These are phyloP conservation scores for Hypoxylon intermedium DNA, from an alignment of 495 filamentous ascomycete genomes.

Conservation along the genomic window DNA sequence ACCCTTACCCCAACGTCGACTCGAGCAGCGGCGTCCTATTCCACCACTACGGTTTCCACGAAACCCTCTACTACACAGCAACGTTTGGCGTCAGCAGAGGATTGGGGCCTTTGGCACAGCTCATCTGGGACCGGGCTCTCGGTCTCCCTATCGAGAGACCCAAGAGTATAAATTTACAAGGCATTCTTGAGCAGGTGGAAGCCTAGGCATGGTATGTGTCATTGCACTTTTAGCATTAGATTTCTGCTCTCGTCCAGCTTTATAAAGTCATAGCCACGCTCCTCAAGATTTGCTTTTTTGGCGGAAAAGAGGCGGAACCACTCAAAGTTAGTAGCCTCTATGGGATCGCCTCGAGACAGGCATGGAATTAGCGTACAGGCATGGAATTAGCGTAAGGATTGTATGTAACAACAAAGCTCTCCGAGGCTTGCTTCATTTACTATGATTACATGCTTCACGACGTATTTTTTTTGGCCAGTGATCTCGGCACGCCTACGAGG, in stretches of 20 bases:
- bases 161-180: slow-evolving; percentile 93
- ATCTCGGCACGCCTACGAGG: slow-evolving; percentile 12
- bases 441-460: too few species aligned
- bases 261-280: too few species aligned
- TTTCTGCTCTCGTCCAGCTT: slow-evolving; percentile 16
- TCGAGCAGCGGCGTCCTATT: slow-evolving; percentile 90
- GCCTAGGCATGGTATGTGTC: slow-evolving; percentile 25
- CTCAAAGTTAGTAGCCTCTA: too few species aligned
- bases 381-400: too few species aligned
- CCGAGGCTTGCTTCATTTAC: too few species aligned
- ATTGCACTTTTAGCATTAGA: slow-evolving; percentile 22
- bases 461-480: too few species aligned
- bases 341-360: too few species aligned
- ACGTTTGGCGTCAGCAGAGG: slow-evolving; percentile 95
- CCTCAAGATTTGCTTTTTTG: too few species aligned
- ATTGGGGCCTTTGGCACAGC: slow-evolving; percentile 87
- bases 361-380: too few species aligned
- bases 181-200: slow-evolving; percentile 69
- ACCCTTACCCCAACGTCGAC: slow-evolving; percentile 97
- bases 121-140: slow-evolving; percentile 94
- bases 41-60: slow-evolving; percentile 94
- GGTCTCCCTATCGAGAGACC: slow-evolving; percentile 97
- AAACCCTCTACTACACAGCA: slow-evolving; percentile 97
- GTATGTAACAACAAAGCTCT: too few species aligned
- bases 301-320: too few species aligned